These are phyloP conservation scores for Monosporozyma aerobia DNA, from an alignment of 805 yeast genomes.

Conservation along the genomic window DNA sequence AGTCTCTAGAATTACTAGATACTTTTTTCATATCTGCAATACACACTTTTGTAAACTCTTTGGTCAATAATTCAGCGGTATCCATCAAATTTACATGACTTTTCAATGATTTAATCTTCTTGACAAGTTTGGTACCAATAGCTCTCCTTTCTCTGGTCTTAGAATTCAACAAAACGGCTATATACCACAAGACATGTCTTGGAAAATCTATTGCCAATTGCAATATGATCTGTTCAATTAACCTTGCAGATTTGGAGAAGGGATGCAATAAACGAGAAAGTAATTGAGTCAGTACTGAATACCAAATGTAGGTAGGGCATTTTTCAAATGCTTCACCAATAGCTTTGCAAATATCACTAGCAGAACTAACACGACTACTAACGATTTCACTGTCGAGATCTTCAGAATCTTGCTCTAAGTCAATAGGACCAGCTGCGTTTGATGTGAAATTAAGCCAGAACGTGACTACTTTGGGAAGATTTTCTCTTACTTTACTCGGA, in stretches of 20 bases:
- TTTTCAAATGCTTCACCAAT: slow-evolving; percentile 36
- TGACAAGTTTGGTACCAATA: slow-evolving; percentile 40
- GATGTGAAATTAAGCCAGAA: slow-evolving; percentile 77
- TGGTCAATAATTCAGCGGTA: slow-evolving; percentile 18
- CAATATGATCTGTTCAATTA: slow-evolving; percentile 50
- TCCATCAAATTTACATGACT: slow-evolving; percentile 12
- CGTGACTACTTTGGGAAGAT: slow-evolving; percentile 81
- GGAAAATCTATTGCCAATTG: slow-evolving; percentile 61
- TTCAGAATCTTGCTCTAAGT: neutral
- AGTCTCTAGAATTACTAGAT: slow-evolving; percentile 20
- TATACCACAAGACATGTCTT: slow-evolving; percentile 69
- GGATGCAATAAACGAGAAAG: slow-evolving; percentile 68
- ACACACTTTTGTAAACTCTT: slow-evolving; percentile 22
- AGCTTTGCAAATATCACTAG: slow-evolving; percentile 41
- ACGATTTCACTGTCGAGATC: too few relatives aligned
- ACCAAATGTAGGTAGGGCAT: slow-evolving; percentile 59
- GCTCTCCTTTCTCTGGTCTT: slow-evolving; percentile 36
- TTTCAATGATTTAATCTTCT: slow-evolving; percentile 14
- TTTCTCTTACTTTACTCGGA: slow-evolving; percentile 62
- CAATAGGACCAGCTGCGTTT: neutral
- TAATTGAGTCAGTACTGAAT: slow-evolving; percentile 76
- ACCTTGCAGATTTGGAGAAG: slow-evolving; percentile 44
- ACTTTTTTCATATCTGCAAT: slow-evolving; percentile 17
- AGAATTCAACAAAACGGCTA: slow-evolving; percentile 58
- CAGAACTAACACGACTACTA: slow-evolving; percentile 22